Conservation (phyloP, 2,329 filamentous ascomycete species). For the Proliferodiscus dingleyae region DNA sequence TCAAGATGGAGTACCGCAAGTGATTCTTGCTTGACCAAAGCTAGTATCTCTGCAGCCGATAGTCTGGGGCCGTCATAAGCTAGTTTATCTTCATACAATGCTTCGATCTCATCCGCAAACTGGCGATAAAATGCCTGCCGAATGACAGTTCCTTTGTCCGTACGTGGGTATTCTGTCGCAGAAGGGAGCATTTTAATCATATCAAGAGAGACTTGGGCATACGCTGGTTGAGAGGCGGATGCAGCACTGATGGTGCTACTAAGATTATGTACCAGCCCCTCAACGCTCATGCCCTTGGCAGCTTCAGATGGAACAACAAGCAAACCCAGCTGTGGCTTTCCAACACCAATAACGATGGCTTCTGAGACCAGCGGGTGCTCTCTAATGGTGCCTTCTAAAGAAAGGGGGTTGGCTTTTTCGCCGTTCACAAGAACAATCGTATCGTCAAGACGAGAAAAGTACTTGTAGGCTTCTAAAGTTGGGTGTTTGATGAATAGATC, state of each 20-base stretch:
- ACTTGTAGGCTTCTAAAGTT: conserved; percentile 40
- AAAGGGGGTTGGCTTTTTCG: conserved; percentile 43
- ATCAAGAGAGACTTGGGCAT: conserved; percentile 47
- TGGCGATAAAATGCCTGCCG: conserved; percentile 43
- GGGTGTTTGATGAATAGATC: conserved; percentile 42
- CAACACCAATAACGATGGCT: conserved; percentile 52
- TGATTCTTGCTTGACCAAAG: too few relatives aligned
- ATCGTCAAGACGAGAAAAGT: conserved; percentile 41
- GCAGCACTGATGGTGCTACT: too few relatives aligned
- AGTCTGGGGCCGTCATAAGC: too few relatives aligned
- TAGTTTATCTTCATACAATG: too few relatives aligned
- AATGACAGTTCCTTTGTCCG: conserved; percentile 52
- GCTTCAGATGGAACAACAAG: conserved; percentile 46
- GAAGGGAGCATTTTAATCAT: conserved; percentile 47
- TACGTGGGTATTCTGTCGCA: conserved; percentile 39
- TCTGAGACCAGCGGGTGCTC: conserved; percentile 50
- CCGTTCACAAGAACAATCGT: conserved; percentile 42
- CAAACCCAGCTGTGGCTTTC: conserved; percentile 47
- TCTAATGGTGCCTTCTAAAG: conserved; percentile 49
- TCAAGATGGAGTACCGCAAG: too few relatives aligned
- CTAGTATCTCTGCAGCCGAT: background rate
- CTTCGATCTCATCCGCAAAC: conserved; percentile 41
- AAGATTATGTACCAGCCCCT: too few relatives aligned
- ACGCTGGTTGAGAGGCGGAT: conserved; percentile 38
- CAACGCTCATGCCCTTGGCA: too few relatives aligned